phyloP scores from a whole-genome alignment of 2,329 filamentous ascomycete genomes.

The Pezicula carpinea region DNA sequence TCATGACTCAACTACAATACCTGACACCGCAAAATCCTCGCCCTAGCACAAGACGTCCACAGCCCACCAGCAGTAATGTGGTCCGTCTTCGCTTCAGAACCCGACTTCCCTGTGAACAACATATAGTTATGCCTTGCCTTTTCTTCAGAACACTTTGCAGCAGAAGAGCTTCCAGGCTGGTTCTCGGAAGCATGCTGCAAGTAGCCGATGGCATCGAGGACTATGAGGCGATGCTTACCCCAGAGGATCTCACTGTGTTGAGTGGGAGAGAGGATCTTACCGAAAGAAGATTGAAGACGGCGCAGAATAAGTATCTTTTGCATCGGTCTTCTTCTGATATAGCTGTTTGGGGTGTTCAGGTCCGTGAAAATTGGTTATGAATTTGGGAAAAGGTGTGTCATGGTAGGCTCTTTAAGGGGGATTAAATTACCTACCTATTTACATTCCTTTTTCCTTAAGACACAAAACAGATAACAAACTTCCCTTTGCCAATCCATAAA shows the following conservation, averaged over 20 bases:
- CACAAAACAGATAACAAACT: no score
- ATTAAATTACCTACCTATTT: no score
- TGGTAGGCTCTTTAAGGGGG: no score
- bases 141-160: no score
- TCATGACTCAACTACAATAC: conserved; percentile 11
- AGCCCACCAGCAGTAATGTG: conserved; percentile 18
- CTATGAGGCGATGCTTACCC: conserved; percentile 5
- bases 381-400: no score
- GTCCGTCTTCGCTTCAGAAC: conserved; percentile 11
- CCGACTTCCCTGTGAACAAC: conserved; percentile 6
- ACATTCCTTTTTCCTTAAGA: no score
- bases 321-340: conserved; percentile 3
- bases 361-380: not conserved
- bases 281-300: conserved; percentile 13
- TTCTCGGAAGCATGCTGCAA: conserved; percentile 6
- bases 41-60: conserved; percentile 8
- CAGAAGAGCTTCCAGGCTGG: no score
- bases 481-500: no score
- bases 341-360: not conserved
- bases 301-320: conserved; percentile 20
- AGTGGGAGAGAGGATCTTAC: conserved; percentile 17
- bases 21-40: conserved; percentile 7
- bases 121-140: conserved; percentile 13
- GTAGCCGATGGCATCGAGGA: not conserved
- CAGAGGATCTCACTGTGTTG: conserved; percentile 15